phyloP scores from a whole-genome alignment of 495 filamentous ascomycete species.

The Lophiotrema nucula region DNA sequence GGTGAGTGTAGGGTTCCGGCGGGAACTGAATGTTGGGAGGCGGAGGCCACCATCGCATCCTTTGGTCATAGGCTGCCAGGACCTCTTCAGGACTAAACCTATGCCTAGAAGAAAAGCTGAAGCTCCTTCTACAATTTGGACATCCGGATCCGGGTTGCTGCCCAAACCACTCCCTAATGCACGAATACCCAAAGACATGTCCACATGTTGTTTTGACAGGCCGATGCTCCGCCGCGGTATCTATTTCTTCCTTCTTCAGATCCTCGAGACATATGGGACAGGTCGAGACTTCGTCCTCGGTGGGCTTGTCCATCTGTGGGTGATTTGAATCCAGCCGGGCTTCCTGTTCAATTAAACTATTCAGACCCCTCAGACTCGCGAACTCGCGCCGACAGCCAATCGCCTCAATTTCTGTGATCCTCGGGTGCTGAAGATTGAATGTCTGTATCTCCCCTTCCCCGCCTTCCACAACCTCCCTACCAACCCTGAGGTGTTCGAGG shows the following conservation, averaged over 20 bases:
- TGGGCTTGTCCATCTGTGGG: neutral
- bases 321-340: neutral
- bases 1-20: slow-evolving; percentile 1
- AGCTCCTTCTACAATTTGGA: slow-evolving; percentile 4
- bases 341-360: neutral
- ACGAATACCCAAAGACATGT: slow-evolving; percentile 11
- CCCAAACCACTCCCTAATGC: slow-evolving; percentile 1
- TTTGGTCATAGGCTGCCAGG: neutral
- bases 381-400: neutral
- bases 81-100: neutral
- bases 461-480: neutral
- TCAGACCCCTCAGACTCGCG: neutral
- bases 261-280: neutral
- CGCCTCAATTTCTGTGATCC: neutral
- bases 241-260: neutral
- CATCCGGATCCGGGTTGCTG: neutral
- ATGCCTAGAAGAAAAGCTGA: neutral
- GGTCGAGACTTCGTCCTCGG: neutral
- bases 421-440: neutral
- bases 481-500: neutral
- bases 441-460: neutral
- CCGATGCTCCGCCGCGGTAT: neutral
- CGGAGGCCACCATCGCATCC: neutral
- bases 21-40: neutral
- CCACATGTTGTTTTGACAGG: slow-evolving; percentile 7